Evolutionary conservation across 129 eudicot genomes (phyloP).

Genomic region (Flaveria trinervia): DNA sequence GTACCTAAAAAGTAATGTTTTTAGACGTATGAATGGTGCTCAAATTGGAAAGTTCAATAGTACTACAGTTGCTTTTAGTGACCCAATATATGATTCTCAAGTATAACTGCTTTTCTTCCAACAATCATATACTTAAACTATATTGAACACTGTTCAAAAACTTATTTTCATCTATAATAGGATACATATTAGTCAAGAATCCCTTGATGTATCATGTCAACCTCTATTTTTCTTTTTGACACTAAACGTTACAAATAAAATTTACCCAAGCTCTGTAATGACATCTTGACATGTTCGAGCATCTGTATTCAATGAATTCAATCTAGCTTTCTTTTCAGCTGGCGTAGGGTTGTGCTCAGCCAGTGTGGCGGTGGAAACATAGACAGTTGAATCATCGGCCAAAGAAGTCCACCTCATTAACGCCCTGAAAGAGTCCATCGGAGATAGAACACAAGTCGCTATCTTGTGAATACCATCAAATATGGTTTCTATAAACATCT

Average conservation of each 20-base stretch:
- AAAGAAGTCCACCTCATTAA: conserved; percentile 48
- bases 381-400: conserved; percentile 36
- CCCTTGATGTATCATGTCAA: not conserved
- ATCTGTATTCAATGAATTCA: conserved; percentile 73
- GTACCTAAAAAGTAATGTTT: conserved; percentile 59
- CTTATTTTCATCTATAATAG: not conserved
- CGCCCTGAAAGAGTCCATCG: conserved; percentile 50
- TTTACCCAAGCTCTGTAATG: conserved; percentile 97
- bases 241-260: not conserved
- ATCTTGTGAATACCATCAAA: conserved; percentile 85
- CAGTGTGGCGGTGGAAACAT: conserved; percentile 53
- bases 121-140: not conserved
- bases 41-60: not conserved
- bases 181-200: not conserved
- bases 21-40: conserved; percentile 19
- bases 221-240: not conserved
- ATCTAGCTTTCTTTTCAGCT: conserved; percentile 47
- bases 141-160: not conserved
- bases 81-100: conserved; percentile 9
- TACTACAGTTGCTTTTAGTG: conserved; percentile 1
- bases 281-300: conserved; percentile 94
- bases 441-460: conserved; percentile 66
- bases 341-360: conserved; percentile 63
- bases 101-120: not conserved
- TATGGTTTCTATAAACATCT: conserved; percentile 71